Percentiles rank a stretch among this genome's conserved stretches.
Evolutionary conservation across 2,329 filamentous ascomycete genomes (phyloP).

Genomic region (Fusarium neocosmosporiellum): DNA sequence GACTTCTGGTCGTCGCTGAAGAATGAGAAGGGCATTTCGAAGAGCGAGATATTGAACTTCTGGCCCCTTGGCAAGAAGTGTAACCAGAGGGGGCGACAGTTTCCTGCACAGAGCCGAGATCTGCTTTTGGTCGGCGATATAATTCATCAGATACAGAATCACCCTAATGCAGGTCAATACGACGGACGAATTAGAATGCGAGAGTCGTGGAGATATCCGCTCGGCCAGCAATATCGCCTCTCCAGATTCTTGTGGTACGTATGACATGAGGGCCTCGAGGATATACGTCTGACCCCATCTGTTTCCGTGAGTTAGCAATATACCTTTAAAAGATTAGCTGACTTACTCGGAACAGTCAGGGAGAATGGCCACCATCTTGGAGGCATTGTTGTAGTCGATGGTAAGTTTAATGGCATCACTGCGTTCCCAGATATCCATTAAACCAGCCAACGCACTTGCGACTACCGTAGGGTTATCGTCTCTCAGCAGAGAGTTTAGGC

Average conservation of each 20-base stretch:
- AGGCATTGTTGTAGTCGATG: slow-evolving; percentile 96
- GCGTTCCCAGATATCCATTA: slow-evolving; percentile 99
- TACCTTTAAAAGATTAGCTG: background rate
- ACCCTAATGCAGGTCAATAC: slow-evolving; percentile 97
- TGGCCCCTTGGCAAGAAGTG: slow-evolving; percentile 92
- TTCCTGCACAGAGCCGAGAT: slow-evolving; percentile 90
- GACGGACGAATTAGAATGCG: slow-evolving; percentile 96
- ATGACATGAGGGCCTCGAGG: slow-evolving; percentile 96
- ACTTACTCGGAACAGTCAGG: slow-evolving; percentile 96
- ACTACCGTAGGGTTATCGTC: slow-evolving; percentile 99
- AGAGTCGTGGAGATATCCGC: slow-evolving; percentile 92
- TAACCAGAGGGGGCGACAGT: slow-evolving; percentile 93
- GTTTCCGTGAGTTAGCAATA: slow-evolving; percentile 27
- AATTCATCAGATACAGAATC: slow-evolving; percentile 98
- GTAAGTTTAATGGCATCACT: slow-evolving; percentile 98
- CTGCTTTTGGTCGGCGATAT: slow-evolving; percentile 91
- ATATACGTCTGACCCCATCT: slow-evolving; percentile 99
- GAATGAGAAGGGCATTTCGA: slow-evolving; percentile 90
- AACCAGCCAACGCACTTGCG: slow-evolving; percentile 86
- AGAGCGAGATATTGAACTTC: slow-evolving; percentile 98
- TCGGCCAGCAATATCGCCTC: slow-evolving; percentile 93
- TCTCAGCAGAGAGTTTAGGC: slow-evolving; percentile 86
- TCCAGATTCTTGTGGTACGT: slow-evolving; percentile 89
- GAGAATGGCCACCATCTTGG: slow-evolving; percentile 96
- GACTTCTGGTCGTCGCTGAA: slow-evolving; percentile 93